Evolutionary conservation across 2,329 filamentous ascomycete species (phyloP).

Genomic region (Ophiobolus disseminans): DNA sequence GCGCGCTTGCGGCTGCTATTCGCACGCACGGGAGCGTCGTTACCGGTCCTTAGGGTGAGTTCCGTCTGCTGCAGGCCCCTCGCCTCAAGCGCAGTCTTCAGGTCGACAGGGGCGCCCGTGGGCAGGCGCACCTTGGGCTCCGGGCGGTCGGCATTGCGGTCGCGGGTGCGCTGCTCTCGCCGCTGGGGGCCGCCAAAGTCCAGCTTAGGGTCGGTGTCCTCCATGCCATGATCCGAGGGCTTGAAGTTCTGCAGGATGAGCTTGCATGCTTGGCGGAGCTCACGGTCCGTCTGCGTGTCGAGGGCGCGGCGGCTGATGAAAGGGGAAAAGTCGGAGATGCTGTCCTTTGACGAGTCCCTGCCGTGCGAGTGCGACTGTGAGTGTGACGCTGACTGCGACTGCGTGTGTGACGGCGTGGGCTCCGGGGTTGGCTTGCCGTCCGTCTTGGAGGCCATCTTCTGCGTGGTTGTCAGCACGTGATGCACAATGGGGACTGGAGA

Average conservation of each 20-base stretch:
- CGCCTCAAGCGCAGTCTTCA: constrained; percentile 34
- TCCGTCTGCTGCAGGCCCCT: constrained; percentile 31
- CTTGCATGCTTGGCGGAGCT: constrained; percentile 56
- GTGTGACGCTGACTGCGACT: constrained; percentile 8
- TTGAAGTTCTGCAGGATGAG: constrained; percentile 53
- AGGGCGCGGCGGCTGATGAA: constrained; percentile 55
- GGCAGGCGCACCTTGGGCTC: constrained; percentile 36
- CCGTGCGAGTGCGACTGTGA: constrained; percentile 22
- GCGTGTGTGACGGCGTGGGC: constrained; percentile 22
- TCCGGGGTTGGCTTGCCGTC: constrained; percentile 41
- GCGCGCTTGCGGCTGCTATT: constrained; percentile 44
- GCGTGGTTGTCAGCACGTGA: constrained; percentile 11
- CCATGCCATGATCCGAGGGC: constrained; percentile 48
- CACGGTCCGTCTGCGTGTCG: constrained; percentile 50
- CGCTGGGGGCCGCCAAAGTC: constrained; percentile 41
- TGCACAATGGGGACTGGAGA: neutral
- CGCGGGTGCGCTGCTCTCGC: constrained; percentile 12
- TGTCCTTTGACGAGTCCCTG: constrained; percentile 40
- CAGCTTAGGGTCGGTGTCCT: constrained; percentile 45
- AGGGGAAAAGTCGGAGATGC: constrained; percentile 48
- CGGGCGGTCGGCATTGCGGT: constrained; percentile 25
- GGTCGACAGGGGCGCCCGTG: constrained; percentile 39
- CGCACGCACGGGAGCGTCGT: constrained; percentile 33
- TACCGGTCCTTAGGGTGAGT: neutral
- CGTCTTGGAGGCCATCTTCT: constrained; percentile 45